Conservation (phyloP, 306 rosid genomes). For the Begonia masoniana region DNA sequence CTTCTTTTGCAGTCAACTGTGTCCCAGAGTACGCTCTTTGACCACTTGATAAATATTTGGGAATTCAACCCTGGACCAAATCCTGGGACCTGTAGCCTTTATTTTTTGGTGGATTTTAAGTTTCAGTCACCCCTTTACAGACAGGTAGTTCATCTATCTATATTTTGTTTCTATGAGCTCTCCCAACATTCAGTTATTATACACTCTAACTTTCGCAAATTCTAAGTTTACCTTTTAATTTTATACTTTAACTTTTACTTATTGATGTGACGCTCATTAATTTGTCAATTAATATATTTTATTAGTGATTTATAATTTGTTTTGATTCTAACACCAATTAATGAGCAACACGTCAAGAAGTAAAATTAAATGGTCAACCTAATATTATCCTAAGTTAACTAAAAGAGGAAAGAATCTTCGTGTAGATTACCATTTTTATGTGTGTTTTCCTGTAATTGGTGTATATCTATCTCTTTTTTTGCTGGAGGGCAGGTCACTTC, state of each 20-base stretch:
- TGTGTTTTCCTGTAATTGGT: too few species aligned
- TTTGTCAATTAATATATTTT: too few species aligned
- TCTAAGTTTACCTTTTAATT: background rate
- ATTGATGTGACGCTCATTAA: too few species aligned
- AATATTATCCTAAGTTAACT: too few species aligned
- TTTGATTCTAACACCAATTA: too few species aligned
- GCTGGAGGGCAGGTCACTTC: too few species aligned
- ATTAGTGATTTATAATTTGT: too few species aligned
- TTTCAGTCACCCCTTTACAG: slow-evolving; percentile 83
- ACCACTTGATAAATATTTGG: slow-evolving; percentile 86
- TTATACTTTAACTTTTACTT: background rate
- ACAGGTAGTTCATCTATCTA: slow-evolving; percentile 42
- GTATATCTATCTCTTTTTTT: too few species aligned
- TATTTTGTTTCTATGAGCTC: slow-evolving; percentile 1
- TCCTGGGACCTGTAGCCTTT: slow-evolving; percentile 68
- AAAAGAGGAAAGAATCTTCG: too few species aligned
- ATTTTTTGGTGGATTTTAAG: slow-evolving; percentile 94
- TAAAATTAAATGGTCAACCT: too few species aligned
- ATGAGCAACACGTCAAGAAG: background rate
- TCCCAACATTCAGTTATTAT: background rate
- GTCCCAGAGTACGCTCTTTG: slow-evolving; percentile 56
- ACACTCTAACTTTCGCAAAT: too few species aligned
- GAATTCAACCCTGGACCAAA: slow-evolving; percentile 81
- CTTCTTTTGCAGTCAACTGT: slow-evolving; percentile 52
- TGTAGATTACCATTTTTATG: too few species aligned